Percentiles rank a stretch among this genome's conserved stretches.
Conservation (phyloP, 805 yeast genomes). For the Peterozyma toletana region DNA sequence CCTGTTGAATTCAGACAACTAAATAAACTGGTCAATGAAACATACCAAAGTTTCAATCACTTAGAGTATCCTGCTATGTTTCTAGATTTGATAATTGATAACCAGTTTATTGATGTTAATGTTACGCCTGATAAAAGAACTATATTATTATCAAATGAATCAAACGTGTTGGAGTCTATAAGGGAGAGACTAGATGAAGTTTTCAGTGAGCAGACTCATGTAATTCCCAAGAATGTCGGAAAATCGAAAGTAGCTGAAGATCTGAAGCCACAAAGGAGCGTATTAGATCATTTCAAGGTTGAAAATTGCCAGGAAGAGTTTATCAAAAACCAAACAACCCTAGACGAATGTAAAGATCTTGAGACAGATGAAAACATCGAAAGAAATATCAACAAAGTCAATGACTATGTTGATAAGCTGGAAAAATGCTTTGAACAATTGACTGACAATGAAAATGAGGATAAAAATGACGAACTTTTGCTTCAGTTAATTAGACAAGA, state of each 20-base stretch:
- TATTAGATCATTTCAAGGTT: no score
- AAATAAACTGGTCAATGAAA: conserved; percentile 58
- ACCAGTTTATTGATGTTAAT: conserved; percentile 65
- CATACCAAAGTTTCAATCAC: conserved; percentile 63
- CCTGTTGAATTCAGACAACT: conserved; percentile 60
- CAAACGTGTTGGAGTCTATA: conserved; percentile 45
- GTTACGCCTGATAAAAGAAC: conserved; percentile 88
- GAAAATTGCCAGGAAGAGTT: no score
- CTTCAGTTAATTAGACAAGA: no score
- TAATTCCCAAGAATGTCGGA: conserved; percentile 15
- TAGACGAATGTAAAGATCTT: no score
- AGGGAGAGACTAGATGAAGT: conserved; percentile 39
- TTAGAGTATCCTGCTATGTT: conserved; percentile 69
- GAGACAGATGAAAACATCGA: neutral
- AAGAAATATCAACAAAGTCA: neutral
- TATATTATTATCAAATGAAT: conserved; percentile 62
- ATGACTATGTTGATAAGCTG: neutral
- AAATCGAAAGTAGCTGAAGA: neutral
- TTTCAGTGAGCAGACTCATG: conserved; percentile 29
- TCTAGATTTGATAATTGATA: conserved; percentile 47
- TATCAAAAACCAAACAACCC: no score
- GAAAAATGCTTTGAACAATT: no score
- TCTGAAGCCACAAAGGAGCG: no score
- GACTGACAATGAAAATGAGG: no score
- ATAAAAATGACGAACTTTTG: no score